These are phyloP conservation scores for Pseudogymnoascus sp. DNA, from an alignment of 2,329 filamentous ascomycete species.

Conservation along the genomic window DNA sequence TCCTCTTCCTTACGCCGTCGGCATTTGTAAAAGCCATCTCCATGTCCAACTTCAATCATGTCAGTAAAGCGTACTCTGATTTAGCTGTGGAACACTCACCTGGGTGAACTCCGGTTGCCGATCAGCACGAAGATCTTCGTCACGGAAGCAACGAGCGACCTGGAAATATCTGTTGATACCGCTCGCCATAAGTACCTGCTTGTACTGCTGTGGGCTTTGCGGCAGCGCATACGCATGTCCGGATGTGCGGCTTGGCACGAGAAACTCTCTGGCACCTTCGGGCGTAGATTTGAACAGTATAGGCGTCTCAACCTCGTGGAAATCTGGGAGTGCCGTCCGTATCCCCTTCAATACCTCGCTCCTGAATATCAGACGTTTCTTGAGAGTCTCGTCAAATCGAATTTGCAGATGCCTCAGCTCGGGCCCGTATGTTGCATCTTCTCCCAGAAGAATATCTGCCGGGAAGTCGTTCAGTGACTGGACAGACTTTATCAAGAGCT, in stretches of 20 bases:
- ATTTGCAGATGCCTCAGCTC: constrained; percentile 78
- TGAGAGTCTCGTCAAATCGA: constrained; percentile 61
- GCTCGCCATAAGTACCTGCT: constrained; percentile 92
- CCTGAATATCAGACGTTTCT: constrained; percentile 62
- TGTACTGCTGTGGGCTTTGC: constrained; percentile 97
- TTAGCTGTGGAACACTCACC: constrained; percentile 35
- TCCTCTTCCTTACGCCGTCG: constrained; percentile 54
- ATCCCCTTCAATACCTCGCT: constrained; percentile 38
- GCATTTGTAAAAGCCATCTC: constrained; percentile 83
- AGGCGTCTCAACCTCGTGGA: constrained; percentile 72
- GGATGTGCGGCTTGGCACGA: constrained; percentile 74
- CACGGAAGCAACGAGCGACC: constrained; percentile 88
- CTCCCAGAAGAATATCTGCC: constrained; percentile 66
- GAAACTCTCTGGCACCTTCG: constrained; percentile 88
- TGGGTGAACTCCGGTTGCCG: constrained; percentile 96
- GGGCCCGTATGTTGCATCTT: constrained; percentile 61
- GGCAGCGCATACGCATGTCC: constrained; percentile 83
- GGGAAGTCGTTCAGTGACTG: constrained; percentile 65
- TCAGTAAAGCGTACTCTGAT: constrained; percentile 9
- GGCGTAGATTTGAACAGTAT: constrained; percentile 95
- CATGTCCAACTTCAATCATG: constrained; percentile 61
- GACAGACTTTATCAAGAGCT: constrained; percentile 56
- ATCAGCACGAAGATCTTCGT: constrained; percentile 88
- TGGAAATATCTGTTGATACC: constrained; percentile 81
- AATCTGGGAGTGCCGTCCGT: constrained; percentile 13